Conservation (phyloP, 2,329 filamentous ascomycete species). For the Rosellinia necatrix region DNA sequence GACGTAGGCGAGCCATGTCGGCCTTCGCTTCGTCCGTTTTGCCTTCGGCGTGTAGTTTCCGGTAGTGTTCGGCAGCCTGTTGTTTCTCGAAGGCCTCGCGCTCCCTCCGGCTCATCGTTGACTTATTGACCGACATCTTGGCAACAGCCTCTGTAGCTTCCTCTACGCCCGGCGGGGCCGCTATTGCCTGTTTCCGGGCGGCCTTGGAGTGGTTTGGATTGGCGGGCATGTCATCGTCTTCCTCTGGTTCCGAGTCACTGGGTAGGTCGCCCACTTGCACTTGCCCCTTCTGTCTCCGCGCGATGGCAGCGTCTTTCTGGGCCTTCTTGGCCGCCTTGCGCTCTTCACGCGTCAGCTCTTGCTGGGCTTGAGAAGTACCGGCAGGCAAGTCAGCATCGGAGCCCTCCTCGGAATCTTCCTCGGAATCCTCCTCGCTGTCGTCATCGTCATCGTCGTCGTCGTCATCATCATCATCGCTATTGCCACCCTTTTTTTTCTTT, state of each 20-base stretch:
- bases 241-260: constrained; percentile 58
- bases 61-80: constrained; percentile 86
- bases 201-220: constrained; percentile 93
- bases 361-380: constrained; percentile 48
- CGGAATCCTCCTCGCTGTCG: constrained; percentile 53
- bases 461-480: constrained; percentile 56
- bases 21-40: constrained; percentile 96
- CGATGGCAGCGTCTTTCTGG: constrained; percentile 86
- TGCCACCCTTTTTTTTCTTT: constrained; percentile 55
- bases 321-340: constrained; percentile 87
- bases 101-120: constrained; percentile 58
- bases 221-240: constrained; percentile 71
- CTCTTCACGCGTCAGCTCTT: constrained; percentile 78
- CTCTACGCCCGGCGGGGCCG: constrained; percentile 49
- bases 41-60: constrained; percentile 89
- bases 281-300: constrained; percentile 69
- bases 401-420: constrained; percentile 45
- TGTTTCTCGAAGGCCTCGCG: constrained; percentile 81
- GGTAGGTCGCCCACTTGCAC: constrained; percentile 87
- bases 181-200: constrained; percentile 61
- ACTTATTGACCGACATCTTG: constrained; percentile 57
- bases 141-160: constrained; percentile 60
- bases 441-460: constrained; percentile 54
- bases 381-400: constrained; percentile 56
- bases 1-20: constrained; percentile 79